These are phyloP conservation scores for Rauvolfia tetraphylla DNA, from an alignment of 257 asterid genomes.

Conservation along the genomic window DNA sequence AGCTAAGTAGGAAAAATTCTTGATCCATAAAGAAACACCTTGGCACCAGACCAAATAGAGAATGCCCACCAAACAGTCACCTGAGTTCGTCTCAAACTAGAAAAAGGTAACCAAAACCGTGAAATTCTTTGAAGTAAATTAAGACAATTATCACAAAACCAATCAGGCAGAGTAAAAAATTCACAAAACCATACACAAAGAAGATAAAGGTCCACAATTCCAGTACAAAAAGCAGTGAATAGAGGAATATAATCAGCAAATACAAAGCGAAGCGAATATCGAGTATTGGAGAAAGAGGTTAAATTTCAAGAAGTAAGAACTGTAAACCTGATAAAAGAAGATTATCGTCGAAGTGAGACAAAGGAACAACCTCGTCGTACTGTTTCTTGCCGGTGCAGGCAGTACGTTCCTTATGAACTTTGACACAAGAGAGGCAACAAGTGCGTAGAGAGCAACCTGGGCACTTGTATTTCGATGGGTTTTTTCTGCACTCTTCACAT, in stretches of 20 bases:
- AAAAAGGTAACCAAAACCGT: background rate
- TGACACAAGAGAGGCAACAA: slow-evolving; percentile 88
- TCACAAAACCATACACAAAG: background rate
- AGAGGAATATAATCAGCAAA: background rate
- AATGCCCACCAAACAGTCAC: background rate
- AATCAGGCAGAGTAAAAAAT: background rate
- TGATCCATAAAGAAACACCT: background rate
- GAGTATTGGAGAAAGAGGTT: background rate
- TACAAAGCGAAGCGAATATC: background rate
- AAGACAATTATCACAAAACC: background rate
- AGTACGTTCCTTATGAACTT: slow-evolving; percentile 80
- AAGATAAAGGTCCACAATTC: background rate
- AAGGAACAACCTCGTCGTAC: slow-evolving; percentile 47
- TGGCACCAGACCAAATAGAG: background rate
- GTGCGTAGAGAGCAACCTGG: slow-evolving; percentile 84
- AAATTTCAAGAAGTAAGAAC: background rate
- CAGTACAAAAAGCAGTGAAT: background rate
- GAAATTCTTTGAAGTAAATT: background rate
- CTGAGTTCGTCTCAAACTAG: background rate
- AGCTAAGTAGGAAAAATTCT: background rate
- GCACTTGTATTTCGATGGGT: slow-evolving; percentile 80
- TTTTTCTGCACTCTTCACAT: slow-evolving; percentile 68
- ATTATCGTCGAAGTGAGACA: slow-evolving; percentile 69
- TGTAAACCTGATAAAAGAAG: slow-evolving; percentile 61
- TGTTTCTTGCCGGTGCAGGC: slow-evolving; percentile 67